Conservation (phyloP, 2,329 filamentous ascomycete species). For the Hypomyces perniciosus region DNA sequence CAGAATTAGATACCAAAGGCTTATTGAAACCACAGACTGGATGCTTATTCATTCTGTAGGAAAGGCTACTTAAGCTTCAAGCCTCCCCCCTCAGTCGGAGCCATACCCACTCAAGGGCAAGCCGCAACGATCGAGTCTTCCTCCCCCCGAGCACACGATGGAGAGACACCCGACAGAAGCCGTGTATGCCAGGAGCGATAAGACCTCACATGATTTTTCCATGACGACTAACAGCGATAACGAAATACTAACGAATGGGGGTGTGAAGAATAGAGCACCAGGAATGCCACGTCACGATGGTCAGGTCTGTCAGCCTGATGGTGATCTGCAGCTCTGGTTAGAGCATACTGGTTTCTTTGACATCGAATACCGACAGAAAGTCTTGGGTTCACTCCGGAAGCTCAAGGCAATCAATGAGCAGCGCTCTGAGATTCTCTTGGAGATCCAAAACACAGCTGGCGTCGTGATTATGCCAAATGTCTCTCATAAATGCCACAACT, state of each 20-base stretch:
- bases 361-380: slow-evolving; percentile 12
- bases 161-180: too few species aligned
- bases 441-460: slow-evolving; percentile 11
- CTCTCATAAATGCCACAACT: background rate
- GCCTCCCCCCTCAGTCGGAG: too few species aligned
- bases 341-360: slow-evolving; percentile 22
- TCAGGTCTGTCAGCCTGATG: background rate
- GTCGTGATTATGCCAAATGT: background rate
- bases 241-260: background rate
- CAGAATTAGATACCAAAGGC: too few species aligned
- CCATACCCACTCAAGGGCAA: too few species aligned
- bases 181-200: too few species aligned
- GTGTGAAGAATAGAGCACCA: background rate
- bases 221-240: background rate
- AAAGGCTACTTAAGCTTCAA: too few species aligned
- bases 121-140: too few species aligned
- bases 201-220: background rate
- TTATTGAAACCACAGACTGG: too few species aligned
- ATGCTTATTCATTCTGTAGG: too few species aligned
- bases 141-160: too few species aligned
- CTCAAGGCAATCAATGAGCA: slow-evolving; percentile 18
- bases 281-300: background rate
- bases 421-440: slow-evolving; percentile 15
- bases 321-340: slow-evolving; percentile 21
- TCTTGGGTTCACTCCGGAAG: slow-evolving; percentile 14